phyloP scores from a whole-genome alignment of 768 basidiomycete species.

The Saitozyma podzolica region DNA sequence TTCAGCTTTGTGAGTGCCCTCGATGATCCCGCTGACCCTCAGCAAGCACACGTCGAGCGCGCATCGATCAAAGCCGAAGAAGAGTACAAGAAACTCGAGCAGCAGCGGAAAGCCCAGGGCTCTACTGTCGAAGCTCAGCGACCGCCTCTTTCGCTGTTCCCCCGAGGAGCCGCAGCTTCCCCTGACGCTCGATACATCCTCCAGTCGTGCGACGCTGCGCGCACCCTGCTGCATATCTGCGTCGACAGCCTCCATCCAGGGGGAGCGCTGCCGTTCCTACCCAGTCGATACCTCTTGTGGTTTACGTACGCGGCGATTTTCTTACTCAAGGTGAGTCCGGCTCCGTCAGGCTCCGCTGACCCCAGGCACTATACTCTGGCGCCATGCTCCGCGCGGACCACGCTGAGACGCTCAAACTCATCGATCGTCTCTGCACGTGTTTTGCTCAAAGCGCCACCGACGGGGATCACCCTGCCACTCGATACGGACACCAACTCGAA shows the following conservation, averaged over 20 bases:
- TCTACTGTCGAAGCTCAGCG: slow-evolving; percentile 11
- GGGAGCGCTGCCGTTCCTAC: slow-evolving; percentile 43
- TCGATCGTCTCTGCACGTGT: slow-evolving; percentile 43
- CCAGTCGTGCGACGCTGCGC: slow-evolving; percentile 46
- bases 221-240: slow-evolving; percentile 44
- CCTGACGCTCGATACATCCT: slow-evolving; percentile 49
- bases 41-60: slow-evolving; percentile 48
- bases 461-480: slow-evolving; percentile 41
- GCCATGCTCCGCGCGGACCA: slow-evolving; percentile 50
- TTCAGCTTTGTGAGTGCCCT: slow-evolving; percentile 42
- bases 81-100: slow-evolving; percentile 24
- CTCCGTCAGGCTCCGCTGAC: not conserved
- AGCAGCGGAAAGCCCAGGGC: slow-evolving; percentile 18
- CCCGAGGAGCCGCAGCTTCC: slow-evolving; percentile 38
- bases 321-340: slow-evolving; percentile 36
- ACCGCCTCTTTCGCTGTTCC: slow-evolving; percentile 39
- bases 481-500: slow-evolving; percentile 43
- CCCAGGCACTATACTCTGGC: slow-evolving; percentile 47
- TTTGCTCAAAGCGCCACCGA: slow-evolving; percentile 36
- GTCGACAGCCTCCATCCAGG: slow-evolving; percentile 43
- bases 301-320: slow-evolving; percentile 49
- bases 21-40: slow-evolving; percentile 6
- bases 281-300: slow-evolving; percentile 47
- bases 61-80: slow-evolving; percentile 41
- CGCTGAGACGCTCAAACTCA: slow-evolving; percentile 32